phyloP scores from a whole-genome alignment of 192 early-diverging fungal genomes.

The Coemansia sp. region DNA sequence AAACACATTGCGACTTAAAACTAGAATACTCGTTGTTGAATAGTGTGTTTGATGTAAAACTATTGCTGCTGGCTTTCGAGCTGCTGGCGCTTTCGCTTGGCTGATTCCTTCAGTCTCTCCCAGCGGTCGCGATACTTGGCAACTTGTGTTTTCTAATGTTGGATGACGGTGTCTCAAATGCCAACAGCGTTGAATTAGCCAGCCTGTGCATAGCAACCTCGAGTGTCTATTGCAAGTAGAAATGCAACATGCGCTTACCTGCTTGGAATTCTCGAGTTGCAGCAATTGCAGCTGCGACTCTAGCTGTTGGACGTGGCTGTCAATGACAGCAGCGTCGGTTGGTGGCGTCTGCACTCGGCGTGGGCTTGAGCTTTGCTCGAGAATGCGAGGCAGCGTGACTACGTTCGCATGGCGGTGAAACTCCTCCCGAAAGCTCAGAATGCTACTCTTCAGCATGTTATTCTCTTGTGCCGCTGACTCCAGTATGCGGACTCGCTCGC shows the following conservation, averaged over 20 bases:
- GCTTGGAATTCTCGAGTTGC: slow-evolving; percentile 38
- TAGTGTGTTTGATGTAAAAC: too few relatives aligned
- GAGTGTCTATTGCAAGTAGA: not conserved
- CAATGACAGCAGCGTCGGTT: not conserved
- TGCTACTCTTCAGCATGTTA: slow-evolving; percentile 58
- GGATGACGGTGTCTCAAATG: too few relatives aligned
- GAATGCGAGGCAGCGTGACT: slow-evolving; percentile 29
- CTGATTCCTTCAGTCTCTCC: slow-evolving; percentile 56
- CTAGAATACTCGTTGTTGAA: too few relatives aligned
- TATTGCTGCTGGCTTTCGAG: slow-evolving; percentile 25
- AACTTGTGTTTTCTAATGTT: slow-evolving; percentile 33
- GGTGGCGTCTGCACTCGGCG: slow-evolving; percentile 10
- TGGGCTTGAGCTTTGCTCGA: slow-evolving; percentile 14
- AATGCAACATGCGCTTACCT: slow-evolving; percentile 21
- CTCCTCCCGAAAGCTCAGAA: slow-evolving; percentile 54
- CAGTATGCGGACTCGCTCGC: slow-evolving; percentile 41
- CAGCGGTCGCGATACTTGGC: slow-evolving; percentile 54
- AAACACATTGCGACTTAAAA: too few relatives aligned
- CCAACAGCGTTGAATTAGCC: not conserved
- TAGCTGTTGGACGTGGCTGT: slow-evolving; percentile 27
- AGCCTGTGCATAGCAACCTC: not conserved
- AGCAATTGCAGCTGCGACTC: slow-evolving; percentile 32
- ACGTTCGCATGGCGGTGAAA: slow-evolving; percentile 54
- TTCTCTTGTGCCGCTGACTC: slow-evolving; percentile 56
- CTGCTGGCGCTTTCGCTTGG: slow-evolving; percentile 52